Evolutionary conservation across 306 rosid genomes (phyloP).

Genomic region (Cucurbita maxima): DNA sequence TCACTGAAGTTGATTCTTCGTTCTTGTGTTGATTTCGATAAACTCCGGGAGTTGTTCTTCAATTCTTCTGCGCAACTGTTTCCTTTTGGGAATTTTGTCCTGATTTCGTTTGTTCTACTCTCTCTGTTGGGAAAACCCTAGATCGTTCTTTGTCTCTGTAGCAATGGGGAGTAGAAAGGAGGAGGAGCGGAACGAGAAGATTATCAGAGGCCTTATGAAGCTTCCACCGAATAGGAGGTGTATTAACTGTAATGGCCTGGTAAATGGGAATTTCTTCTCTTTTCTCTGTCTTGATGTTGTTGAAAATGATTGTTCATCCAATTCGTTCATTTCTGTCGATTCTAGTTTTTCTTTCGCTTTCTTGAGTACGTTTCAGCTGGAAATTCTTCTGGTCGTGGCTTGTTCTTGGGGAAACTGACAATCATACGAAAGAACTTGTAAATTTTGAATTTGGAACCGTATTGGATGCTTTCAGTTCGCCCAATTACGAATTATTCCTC

Average conservation of each 20-base stretch:
- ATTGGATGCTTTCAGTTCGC: not conserved
- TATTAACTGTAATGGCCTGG: conserved; percentile 69
- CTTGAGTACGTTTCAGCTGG: not conserved
- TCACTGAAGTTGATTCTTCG: not conserved
- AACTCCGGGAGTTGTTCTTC: not conserved
- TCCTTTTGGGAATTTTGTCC: not conserved
- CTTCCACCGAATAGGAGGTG: conserved; percentile 78
- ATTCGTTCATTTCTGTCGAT: not conserved
- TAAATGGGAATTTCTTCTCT: not conserved
- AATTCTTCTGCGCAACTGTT: not conserved
- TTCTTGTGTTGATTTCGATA: not conserved
- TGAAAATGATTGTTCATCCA: not conserved
- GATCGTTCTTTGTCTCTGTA: not conserved
- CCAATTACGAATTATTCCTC: not conserved
- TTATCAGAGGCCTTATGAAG: conserved; percentile 75
- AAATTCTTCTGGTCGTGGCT: not conserved
- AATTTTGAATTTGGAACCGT: not conserved
- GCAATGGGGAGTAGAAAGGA: conserved; percentile 58
- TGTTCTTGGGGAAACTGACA: not conserved
- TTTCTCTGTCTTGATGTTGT: not conserved
- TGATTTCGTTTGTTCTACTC: not conserved
- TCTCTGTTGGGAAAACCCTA: not conserved
- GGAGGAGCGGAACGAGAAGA: conserved; percentile 76
- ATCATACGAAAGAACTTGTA: not conserved
- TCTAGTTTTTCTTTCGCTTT: not conserved